Evolutionary conservation across 176 grass and related monocot species (phyloP), one percentile per base, ranked within the genome.

Genomic region (Eragrostis nindensis): DNA sequence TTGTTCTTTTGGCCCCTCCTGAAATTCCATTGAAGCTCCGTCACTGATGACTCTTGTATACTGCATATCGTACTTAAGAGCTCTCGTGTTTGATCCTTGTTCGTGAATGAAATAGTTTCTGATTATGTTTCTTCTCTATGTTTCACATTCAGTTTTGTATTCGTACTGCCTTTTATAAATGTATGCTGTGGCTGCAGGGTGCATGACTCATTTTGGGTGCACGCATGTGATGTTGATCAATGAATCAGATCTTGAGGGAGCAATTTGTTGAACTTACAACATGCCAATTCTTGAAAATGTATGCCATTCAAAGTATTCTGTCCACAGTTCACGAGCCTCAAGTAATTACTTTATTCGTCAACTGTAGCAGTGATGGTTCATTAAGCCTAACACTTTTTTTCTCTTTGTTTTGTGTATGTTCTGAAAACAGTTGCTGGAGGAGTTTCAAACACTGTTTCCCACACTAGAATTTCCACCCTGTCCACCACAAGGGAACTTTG

Each of bases 171-270:
- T 85, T 88, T 59, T 50, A 26, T 61, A 1, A 78, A 9, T 38
- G 50, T 68, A 1, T 66, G 70, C 72, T 72, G 62, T 71, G 54
- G 42, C 55, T 92, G 74, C 80, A 96, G 92, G 19, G 95, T 98
- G 24, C 95, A 98, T 36, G 95, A 98, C 87, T 98, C 95, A 3
- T 98, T 91, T 84, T 98, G 95, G 95, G 93, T 93, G 15, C 92
- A 98, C 89, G 90, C 95, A 24, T 89, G 95, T 73, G 95, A 93
- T 79, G 92, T 94, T 9, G 88, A 98, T 83, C 87, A 79, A 94
- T 98, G 95, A 98, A 98, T 61, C 87, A 80, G 54, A 98, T 98
- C 78, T 81, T 98, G 75, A 94, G 95, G 62, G 90, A 98, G 75
- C 90, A 98, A 49, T 98, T 98, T 78, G 95, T 98, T 71, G 88